Base-by-base conservation (phyloP, 2,329 filamentous ascomycete species). In the Aphanoascus verrucosus region DNA sequence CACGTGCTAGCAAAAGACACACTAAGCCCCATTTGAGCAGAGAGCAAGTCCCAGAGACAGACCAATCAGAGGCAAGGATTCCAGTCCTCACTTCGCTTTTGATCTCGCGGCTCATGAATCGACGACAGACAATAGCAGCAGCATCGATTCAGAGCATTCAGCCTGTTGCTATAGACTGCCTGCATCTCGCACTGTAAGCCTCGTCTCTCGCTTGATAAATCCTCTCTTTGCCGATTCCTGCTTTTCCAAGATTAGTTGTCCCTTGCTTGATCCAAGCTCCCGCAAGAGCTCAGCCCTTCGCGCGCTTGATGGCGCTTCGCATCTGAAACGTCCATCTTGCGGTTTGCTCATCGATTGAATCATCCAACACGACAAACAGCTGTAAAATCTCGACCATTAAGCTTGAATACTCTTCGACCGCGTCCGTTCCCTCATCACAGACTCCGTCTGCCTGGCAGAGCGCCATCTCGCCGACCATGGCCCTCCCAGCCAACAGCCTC, bases 401-500 rank as follows among this genome's bases (percentile, higher is more conserved):
- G 31, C 23, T 15, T 44, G 38, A 3, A 6, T 17, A n/a, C 11
- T 8, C 32, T 11, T 15, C 28, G 31, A 44, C 2, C 8, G 34
- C 44, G 12, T 35, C 9, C 15, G 14, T 52, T 19, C 32, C 6
- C 15, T 14, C 19, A 23, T 38, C 50, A 40, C 42, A 14, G 7
- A 38, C 28, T 8, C 34, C 20, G 8, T 45, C 49, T 38, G 12
- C 17, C 32, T 7, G 34, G 34, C 50, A 41, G 42, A 45, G 50
- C 19, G 32, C 43, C 41, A 45, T 40, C 19, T 14, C 40, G 32
- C 2, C 15, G 37, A 55, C 37, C 38, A 56, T 58, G 53, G 43
- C 55, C 41, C 28, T 51, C 23, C 50, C 57, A 19, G 53, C 71
- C 55, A 74, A 81, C 53, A 79, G 81, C 32, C 78, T 88, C 56